phyloP scores from a whole-genome alignment of 2,329 filamentous ascomycete species.

The Cordyceps pruinosa region DNA sequence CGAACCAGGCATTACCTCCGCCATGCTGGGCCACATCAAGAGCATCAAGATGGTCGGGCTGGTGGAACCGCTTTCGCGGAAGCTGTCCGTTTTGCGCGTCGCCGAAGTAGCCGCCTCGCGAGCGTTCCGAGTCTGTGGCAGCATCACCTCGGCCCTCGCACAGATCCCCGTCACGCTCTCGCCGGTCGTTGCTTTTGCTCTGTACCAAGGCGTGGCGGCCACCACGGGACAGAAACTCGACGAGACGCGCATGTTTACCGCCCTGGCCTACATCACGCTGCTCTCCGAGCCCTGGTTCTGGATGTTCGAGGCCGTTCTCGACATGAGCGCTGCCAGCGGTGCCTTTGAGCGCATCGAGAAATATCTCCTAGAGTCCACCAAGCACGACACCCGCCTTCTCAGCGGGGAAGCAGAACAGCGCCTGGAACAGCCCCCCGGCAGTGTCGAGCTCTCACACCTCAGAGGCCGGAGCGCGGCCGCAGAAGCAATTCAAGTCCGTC shows the following conservation, averaged over 20 bases:
- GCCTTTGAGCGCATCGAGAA: slow-evolving; percentile 35
- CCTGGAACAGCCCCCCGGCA: not conserved
- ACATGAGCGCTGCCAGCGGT: slow-evolving; percentile 30
- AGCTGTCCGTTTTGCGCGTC: slow-evolving; percentile 25
- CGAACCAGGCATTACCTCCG: slow-evolving; percentile 21
- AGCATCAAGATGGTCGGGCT: slow-evolving; percentile 36
- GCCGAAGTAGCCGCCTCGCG: slow-evolving; percentile 30
- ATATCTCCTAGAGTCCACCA: slow-evolving; percentile 25
- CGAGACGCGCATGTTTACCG: slow-evolving; percentile 33
- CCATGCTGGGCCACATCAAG: slow-evolving; percentile 34
- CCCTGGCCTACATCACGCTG: slow-evolving; percentile 34
- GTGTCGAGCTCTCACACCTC: not conserved
- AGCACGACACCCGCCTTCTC: slow-evolving; percentile 20
- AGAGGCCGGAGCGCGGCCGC: not conserved
- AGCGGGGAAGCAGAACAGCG: no score
- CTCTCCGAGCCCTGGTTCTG: slow-evolving; percentile 31
- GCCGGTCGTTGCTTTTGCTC: slow-evolving; percentile 32
- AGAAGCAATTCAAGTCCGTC: slow-evolving; percentile 12
- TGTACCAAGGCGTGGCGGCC: slow-evolving; percentile 27
- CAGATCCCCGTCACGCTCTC: slow-evolving; percentile 28
- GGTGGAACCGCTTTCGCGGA: slow-evolving; percentile 23
- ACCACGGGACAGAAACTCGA: slow-evolving; percentile 24
- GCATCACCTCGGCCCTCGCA: slow-evolving; percentile 29
- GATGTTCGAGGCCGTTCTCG: slow-evolving; percentile 32
- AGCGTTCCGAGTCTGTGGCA: slow-evolving; percentile 27